Evolutionary conservation across 345 rosid species (phyloP), one percentile per base, ranked within the genome.

Genomic region (Moringa oleifera): DNA sequence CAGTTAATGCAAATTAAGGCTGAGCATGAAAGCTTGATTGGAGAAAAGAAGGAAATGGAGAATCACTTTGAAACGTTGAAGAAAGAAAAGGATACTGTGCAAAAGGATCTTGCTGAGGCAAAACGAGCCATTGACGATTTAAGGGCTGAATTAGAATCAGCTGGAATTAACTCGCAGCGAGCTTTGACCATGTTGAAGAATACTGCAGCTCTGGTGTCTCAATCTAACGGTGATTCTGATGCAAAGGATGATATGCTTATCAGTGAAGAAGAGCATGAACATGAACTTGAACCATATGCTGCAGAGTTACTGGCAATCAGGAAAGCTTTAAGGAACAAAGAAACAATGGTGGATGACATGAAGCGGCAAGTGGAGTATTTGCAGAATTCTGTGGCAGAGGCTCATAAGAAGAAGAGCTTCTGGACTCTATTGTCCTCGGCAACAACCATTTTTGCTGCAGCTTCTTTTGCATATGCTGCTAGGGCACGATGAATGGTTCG

Each of bases 381-480:
- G 79, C 68, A 78, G 71, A 78, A 78, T 28, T 77, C 88, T 10
- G 66, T 74, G 20, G 79, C 63, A 33, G 74, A 77, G 67, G 89
- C 83, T 7, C 69, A 80, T 4, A 88, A 79, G 80, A 79, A 79
- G 72, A 87, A 75, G 69, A 71, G 63, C 56, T 71, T 90, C 20
- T 82, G 90, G 91, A 79, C 89, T 28, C 6, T 76, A 54, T 70
- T 94, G 21, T 82, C 96, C 12, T 85, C 96, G 0, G 84, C 85
- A 18, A 70, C 92, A 46, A 83, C 92, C 3, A 13, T 94, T 64
- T 41, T 86, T 33, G 85, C 88, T 41, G 96, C 93, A 15, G 81
- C 70, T 12, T 77, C 81, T 15, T 52, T 90, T 68, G 92, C 89
- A 4, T 85, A 82, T 73, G 79, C 73, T 46, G 79, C 85, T 24